phyloP scores from a whole-genome alignment of 1,139 yeast species.

The Pichia sorboxylosa region DNA sequence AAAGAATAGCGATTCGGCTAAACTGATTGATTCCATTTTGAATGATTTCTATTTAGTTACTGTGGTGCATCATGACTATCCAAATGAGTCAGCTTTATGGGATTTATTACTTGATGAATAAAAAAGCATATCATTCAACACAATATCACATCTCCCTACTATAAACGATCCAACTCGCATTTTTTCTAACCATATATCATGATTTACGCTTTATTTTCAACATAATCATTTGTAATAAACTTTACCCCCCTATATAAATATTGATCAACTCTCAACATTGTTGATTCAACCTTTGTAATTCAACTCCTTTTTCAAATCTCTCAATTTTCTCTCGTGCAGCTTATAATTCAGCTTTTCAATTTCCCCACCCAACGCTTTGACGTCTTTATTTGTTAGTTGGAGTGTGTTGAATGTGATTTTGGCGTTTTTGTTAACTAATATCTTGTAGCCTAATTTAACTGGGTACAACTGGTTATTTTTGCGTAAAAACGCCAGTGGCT shows the following conservation, averaged over 20 bases:
- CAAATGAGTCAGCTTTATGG: conserved; percentile 72
- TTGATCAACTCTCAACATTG: no score
- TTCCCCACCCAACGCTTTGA: conserved; percentile 26
- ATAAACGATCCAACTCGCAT: no score
- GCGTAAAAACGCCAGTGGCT: conserved; percentile 21
- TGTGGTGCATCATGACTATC: conserved; percentile 74
- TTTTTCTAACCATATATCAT: background rate
- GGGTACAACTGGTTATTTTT: conserved; percentile 19
- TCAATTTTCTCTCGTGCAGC: conserved; percentile 21
- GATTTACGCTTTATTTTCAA: no score
- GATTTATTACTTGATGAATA: conserved; percentile 33
- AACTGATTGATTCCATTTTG: conserved; percentile 49
- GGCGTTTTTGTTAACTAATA: conserved; percentile 21
- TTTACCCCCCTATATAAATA: no score
- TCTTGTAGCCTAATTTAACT: conserved; percentile 26
- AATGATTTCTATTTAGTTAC: conserved; percentile 66
- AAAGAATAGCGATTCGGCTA: conserved; percentile 39
- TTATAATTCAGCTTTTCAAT: conserved; percentile 24
- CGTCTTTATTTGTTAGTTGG: conserved; percentile 16
- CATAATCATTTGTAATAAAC: no score
- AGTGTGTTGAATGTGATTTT: conserved; percentile 17
- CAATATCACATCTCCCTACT: no score
- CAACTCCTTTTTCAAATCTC: conserved; percentile 17
- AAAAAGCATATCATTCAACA: background rate
- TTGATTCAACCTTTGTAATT: conserved; percentile 12